phyloP scores from a whole-genome alignment of 139 green algal species.

The Chlamydomonas applanata region DNA sequence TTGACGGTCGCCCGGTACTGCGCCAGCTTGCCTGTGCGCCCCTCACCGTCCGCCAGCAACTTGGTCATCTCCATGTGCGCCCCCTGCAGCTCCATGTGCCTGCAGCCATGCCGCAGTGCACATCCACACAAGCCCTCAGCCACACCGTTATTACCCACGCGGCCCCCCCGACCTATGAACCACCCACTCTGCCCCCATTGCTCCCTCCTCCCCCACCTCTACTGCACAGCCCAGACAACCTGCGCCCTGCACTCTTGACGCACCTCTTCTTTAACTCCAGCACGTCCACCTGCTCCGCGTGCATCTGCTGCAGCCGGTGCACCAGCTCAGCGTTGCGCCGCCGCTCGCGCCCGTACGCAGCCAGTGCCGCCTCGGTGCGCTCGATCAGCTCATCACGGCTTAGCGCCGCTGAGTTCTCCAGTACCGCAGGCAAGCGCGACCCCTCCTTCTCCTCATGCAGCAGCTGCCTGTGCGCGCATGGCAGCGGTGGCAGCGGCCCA shows the following conservation, averaged over 20 bases:
- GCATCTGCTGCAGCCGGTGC: slow-evolving; percentile 60
- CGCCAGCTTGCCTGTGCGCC: not conserved
- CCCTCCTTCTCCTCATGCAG: slow-evolving; percentile 56
- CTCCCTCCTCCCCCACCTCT: too few relatives aligned
- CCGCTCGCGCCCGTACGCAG: slow-evolving; percentile 78
- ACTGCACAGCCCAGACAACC: too few relatives aligned
- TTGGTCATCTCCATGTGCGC: slow-evolving; percentile 48
- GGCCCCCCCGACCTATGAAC: too few relatives aligned
- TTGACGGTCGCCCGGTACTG: slow-evolving; percentile 21
- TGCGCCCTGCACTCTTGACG: too few relatives aligned
- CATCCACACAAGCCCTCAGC: too few relatives aligned
- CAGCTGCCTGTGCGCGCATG: slow-evolving; percentile 24
- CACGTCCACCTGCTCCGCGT: slow-evolving; percentile 54
- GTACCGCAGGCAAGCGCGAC: slow-evolving; percentile 14
- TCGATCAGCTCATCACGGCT: slow-evolving; percentile 44
- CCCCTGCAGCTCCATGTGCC: slow-evolving; percentile 54
- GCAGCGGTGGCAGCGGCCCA: not conserved
- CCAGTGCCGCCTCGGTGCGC: slow-evolving; percentile 47
- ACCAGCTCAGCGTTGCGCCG: slow-evolving; percentile 89
- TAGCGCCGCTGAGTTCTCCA: slow-evolving; percentile 29
- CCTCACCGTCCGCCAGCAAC: slow-evolving; percentile 6
- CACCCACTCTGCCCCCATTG: not conserved
- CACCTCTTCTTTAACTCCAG: slow-evolving; percentile 51
- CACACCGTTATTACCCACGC: too few relatives aligned
- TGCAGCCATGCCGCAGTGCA: not conserved